These are phyloP conservation scores for Podosphaera fusca DNA, from an alignment of 2,329 filamentous ascomycete genomes.

Conservation along the genomic window DNA sequence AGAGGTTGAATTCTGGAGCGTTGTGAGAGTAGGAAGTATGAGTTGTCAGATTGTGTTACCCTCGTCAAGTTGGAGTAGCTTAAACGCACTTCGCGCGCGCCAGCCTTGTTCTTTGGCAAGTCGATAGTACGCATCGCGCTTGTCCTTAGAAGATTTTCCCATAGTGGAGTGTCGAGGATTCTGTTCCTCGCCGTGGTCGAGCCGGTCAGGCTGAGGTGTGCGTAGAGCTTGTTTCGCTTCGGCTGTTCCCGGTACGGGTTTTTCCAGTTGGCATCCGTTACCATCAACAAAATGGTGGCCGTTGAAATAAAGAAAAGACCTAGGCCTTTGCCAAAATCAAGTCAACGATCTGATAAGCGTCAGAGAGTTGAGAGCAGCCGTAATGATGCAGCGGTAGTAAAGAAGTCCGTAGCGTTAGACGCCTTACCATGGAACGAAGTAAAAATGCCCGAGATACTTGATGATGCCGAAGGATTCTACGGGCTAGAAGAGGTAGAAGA, in stretches of 20 bases:
- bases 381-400: constrained; percentile 6
- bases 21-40: background rate
- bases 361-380: constrained; percentile 13
- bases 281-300: constrained; percentile 8
- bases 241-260: background rate
- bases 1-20: constrained; percentile 66
- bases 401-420: constrained; percentile 22
- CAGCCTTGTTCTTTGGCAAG: constrained; percentile 97
- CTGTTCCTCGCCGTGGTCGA: too few relatives aligned
- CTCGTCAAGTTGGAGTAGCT: constrained; percentile 84
- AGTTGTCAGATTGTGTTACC: constrained; percentile 19
- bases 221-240: too few relatives aligned
- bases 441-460: constrained; percentile 51
- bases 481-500: constrained; percentile 80
- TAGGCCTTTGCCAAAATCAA: constrained; percentile 8
- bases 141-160: constrained; percentile 97
- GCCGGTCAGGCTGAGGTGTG: too few relatives aligned
- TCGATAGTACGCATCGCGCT: constrained; percentile 91
- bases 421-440: constrained; percentile 32
- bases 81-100: constrained; percentile 90
- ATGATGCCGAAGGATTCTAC: constrained; percentile 85
- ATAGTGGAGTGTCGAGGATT: constrained; percentile 22
- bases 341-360: constrained; percentile 14
- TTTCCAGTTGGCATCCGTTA: background rate
- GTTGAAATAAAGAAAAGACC: constrained; percentile 12